Evolutionary conservation across 495 filamentous ascomycete species (phyloP).

Genomic region (Hypoxylon lienhwacheense): DNA sequence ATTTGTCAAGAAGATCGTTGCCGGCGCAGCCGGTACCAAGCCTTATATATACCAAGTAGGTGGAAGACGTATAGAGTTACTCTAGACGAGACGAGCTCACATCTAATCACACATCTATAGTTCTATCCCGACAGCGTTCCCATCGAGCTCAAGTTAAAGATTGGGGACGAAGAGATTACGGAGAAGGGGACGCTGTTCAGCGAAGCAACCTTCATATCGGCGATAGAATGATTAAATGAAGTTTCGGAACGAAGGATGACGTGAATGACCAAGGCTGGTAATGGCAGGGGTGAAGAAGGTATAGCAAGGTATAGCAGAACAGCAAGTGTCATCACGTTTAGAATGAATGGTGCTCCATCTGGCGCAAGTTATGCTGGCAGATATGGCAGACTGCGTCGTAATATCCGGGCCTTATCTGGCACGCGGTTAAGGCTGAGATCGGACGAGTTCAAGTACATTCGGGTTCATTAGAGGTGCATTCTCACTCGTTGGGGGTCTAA

Average conservation of each 20-base stretch:
- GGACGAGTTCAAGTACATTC: constrained; percentile 14
- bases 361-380: background rate
- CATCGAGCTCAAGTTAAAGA: constrained; percentile 75
- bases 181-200: constrained; percentile 79
- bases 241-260: constrained; percentile 10
- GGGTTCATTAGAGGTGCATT: constrained; percentile 27
- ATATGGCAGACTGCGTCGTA: constrained; percentile 3
- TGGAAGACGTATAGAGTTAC: no score
- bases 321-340: background rate
- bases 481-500: constrained; percentile 24
- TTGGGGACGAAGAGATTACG: constrained; percentile 71
- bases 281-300: constrained; percentile 3
- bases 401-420: constrained; percentile 6
- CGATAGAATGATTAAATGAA: constrained; percentile 21
- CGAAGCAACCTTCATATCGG: constrained; percentile 91
- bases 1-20: constrained; percentile 91
- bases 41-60: constrained; percentile 96
- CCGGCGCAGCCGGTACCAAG: constrained; percentile 81
- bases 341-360: background rate
- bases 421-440: constrained; percentile 13
- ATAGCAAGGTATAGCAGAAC: no score
- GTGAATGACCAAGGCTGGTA: constrained; percentile 12
- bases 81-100: background rate
- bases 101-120: constrained; percentile 45
- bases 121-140: constrained; percentile 60